These are phyloP conservation scores for Hypoxylon sp. DNA, from an alignment of 2,329 filamentous ascomycete genomes.

Conservation along the genomic window DNA sequence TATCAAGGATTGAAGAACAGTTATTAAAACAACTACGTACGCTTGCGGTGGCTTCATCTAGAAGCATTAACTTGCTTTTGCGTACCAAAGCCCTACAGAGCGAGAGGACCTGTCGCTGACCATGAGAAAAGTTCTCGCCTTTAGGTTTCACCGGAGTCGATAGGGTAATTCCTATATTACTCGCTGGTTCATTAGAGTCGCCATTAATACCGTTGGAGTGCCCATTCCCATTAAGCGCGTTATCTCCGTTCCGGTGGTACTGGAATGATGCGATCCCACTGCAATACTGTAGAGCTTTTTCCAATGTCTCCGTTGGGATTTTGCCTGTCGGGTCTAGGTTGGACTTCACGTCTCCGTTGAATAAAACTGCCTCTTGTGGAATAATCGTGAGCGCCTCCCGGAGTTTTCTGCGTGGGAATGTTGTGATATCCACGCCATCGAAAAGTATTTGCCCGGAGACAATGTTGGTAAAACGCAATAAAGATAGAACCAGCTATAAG, in stretches of 20 bases:
- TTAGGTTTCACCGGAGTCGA: constrained; percentile 66
- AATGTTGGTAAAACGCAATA: constrained; percentile 68
- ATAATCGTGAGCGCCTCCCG: constrained; percentile 71
- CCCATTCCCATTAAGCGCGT: constrained; percentile 40
- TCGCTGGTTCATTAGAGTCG: constrained; percentile 31
- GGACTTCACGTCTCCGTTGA: constrained; percentile 65
- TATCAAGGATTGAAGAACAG: background rate
- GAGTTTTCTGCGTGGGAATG: constrained; percentile 64
- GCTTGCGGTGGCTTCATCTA: constrained; percentile 72
- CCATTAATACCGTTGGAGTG: constrained; percentile 47
- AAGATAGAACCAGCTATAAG: constrained; percentile 64
- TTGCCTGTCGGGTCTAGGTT: constrained; percentile 77
- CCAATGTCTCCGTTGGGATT: constrained; percentile 67
- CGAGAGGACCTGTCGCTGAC: constrained; percentile 72
- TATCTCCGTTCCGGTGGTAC: constrained; percentile 46
- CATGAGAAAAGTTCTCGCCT: constrained; percentile 71
- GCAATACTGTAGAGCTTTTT: constrained; percentile 73
- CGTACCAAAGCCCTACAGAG: constrained; percentile 70
- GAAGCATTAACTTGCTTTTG: constrained; percentile 68
- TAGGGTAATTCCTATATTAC: constrained; percentile 58
- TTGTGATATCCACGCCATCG: constrained; percentile 70
- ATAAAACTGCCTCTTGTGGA: constrained; percentile 71
- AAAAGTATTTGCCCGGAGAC: constrained; percentile 68
- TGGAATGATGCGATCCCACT: constrained; percentile 67
- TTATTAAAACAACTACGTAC: constrained; percentile 20